Evolutionary conservation across 495 filamentous ascomycete species (phyloP).

Genomic region (Penicillium manginii): DNA sequence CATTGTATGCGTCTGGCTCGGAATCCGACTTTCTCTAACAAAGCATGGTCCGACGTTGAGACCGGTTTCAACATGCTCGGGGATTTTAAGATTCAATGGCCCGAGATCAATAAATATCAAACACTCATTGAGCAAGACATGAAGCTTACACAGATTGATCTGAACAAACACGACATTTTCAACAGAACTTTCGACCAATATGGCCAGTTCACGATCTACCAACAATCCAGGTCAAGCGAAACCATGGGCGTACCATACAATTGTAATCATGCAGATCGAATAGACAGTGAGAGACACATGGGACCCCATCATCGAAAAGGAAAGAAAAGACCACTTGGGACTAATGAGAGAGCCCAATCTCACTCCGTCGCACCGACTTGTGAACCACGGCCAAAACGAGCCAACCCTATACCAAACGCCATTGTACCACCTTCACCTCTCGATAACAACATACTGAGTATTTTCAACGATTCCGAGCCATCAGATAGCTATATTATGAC

Average conservation of each 20-base stretch:
- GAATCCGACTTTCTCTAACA: slow-evolving; percentile 13
- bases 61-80: slow-evolving; percentile 14
- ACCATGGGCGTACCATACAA: background rate
- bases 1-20: slow-evolving; percentile 18
- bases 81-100: slow-evolving; percentile 20
- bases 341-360: background rate
- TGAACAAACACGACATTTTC: slow-evolving; percentile 9
- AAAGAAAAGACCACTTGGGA: background rate
- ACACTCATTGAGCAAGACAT: slow-evolving; percentile 13
- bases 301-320: background rate
- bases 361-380: background rate
- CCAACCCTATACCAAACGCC: background rate
- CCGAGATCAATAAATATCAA: slow-evolving; percentile 21
- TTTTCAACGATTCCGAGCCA: background rate
- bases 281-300: background rate
- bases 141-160: slow-evolving; percentile 8
- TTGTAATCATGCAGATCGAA: background rate
- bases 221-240: background rate
- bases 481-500: background rate
- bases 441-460: too few relatives aligned
- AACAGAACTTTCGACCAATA: slow-evolving; percentile 5
- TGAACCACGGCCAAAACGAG: slow-evolving; percentile 4
- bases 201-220: background rate
- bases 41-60: slow-evolving; percentile 18
- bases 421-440: too few relatives aligned